Evolutionary conservation across 345 rosid genomes (phyloP).

Genomic region (Microcos paniculata): DNA sequence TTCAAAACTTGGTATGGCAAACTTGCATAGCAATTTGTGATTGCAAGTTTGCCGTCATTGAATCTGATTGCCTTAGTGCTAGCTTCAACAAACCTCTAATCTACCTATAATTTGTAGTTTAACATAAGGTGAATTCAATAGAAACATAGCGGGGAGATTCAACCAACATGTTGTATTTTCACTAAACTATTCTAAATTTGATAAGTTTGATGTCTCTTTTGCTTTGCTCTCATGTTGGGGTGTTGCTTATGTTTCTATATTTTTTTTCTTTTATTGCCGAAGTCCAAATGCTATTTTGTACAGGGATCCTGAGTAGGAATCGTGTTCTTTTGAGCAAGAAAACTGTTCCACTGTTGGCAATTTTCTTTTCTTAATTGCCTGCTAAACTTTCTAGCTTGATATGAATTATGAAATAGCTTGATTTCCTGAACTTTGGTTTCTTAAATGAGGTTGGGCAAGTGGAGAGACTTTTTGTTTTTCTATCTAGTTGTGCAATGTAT

Average conservation of each 20-base stretch:
- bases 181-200: neutral
- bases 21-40: neutral
- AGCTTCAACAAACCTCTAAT: neutral
- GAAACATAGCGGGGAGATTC: neutral
- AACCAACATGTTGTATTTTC: neutral
- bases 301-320: neutral
- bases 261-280: neutral
- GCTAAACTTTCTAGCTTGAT: neutral
- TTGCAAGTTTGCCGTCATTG: neutral
- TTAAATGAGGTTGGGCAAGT: neutral
- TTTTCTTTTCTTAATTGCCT: neutral
- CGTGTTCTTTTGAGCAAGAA: neutral
- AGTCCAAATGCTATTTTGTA: neutral
- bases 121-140: neutral
- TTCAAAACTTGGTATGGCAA: neutral
- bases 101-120: neutral
- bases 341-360: neutral
- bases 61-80: neutral
- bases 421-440: neutral
- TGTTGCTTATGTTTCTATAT: neutral
- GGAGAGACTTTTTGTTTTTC: neutral
- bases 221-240: neutral
- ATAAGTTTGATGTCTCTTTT: neutral
- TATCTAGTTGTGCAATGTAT: neutral
- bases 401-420: conserved; percentile 1